Conservation (phyloP, 768 basidiomycete species). For the Pisolithus sp. region DNA sequence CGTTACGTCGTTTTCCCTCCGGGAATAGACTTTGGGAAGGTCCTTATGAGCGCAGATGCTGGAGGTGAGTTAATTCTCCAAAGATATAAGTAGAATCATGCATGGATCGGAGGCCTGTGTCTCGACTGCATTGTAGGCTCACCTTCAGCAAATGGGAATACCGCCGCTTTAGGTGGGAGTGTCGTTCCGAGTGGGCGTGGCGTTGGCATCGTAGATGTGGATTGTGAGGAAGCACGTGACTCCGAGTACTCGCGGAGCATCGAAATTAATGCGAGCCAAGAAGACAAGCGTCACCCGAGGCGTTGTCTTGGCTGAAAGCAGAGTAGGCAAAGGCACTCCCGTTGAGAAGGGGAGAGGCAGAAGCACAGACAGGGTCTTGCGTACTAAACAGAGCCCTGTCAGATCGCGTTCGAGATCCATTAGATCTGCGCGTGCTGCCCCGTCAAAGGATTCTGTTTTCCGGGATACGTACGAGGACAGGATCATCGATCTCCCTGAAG, state of each 20-base stretch:
- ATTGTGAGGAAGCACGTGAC: constrained; percentile 18
- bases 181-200: constrained; percentile 27
- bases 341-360: constrained; percentile 1
- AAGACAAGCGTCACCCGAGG: neutral
- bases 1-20: constrained; percentile 68
- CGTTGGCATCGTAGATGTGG: constrained; percentile 17
- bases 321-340: constrained; percentile 2
- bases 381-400: neutral
- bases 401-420: constrained; percentile 6
- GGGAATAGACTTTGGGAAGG: constrained; percentile 55
- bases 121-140: constrained; percentile 2
- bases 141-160: neutral
- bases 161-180: constrained; percentile 12
- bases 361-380: neutral
- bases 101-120: neutral
- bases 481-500: constrained; percentile 19
- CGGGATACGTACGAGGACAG: constrained; percentile 14
- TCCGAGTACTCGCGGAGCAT: constrained; percentile 3
- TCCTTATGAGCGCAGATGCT: constrained; percentile 23
- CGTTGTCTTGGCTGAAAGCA: constrained; percentile 12
- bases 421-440: constrained; percentile 8
- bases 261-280: constrained; percentile 7
- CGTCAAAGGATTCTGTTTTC: neutral
- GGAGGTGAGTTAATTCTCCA: constrained; percentile 9
- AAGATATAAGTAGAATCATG: neutral